Base-by-base conservation (phyloP, 2,329 filamentous ascomycete genomes). In the Diaporthe ampelina region DNA sequence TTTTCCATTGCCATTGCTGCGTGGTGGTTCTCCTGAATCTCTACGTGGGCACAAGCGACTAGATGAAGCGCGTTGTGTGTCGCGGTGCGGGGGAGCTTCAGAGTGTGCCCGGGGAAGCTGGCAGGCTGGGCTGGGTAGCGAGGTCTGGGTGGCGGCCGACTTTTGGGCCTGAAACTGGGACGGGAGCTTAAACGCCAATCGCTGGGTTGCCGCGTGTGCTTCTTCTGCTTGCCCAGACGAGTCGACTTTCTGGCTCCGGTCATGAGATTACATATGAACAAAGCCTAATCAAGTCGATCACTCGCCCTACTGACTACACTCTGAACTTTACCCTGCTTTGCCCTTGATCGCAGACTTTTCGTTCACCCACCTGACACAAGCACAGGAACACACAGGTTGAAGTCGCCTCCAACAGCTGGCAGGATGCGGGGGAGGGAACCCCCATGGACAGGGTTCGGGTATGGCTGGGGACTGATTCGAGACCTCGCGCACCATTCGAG, bases 161-260 rank as follows among this genome's bases (percentile, higher is more conserved):
- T 65, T 72, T 74, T 29, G 37, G 70, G 63, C 70, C 70, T 59
- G 74, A 75, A 73, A 67, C 74, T 29, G 45, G 13, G 21, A 15
- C 43, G 43, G 73, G 37, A 63, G 45, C 17, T 59, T 61, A 58
- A 58, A 35, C 45, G 29, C 74, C 74, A 75, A 73, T 73, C 71
- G 52, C 52, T 63, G 50, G 8, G 40, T 63, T 21, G 4, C 40
- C 58, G 58, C 37, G 24, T 45, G 43, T 19, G 43, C 43, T 19
- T 40, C 3, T 29, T 29, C 29, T 29, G 29, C 29, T 29, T 29
- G n/a, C 17, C 7, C 29, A 35, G 2, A 19, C 29, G 19, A 35
- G 9, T 8, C 21, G 29, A 56, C 15, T 32, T 29, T 48, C 26
- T 32, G 19, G 40, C 26, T n/a, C 48, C 40, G 2, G 24, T 63